phyloP scores from a whole-genome alignment of 108 stramenopile genomes.

The Asterionellopsis glacialis region DNA sequence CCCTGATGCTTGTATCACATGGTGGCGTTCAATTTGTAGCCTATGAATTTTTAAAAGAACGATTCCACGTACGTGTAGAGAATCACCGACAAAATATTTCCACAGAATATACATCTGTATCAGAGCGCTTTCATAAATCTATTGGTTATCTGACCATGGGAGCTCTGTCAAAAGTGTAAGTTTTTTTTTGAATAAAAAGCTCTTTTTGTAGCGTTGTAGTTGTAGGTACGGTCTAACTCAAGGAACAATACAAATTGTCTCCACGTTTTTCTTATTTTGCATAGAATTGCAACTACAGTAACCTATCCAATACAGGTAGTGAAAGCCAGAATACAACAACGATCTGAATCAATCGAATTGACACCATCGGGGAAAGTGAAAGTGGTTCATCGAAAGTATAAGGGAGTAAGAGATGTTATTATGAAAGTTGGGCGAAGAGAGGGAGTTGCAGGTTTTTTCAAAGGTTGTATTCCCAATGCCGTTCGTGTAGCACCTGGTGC shows the following conservation, averaged over 20 bases:
- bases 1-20: slow-evolving; percentile 91
- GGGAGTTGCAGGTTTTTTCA: slow-evolving; percentile 90
- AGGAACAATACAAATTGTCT: slow-evolving; percentile 1
- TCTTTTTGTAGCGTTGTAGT: too few species aligned
- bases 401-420: slow-evolving; percentile 59
- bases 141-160: slow-evolving; percentile 85
- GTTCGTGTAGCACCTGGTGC: slow-evolving; percentile 94
- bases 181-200: slow-evolving; percentile 6
- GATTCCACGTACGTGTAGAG: slow-evolving; percentile 45
- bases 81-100: slow-evolving; percentile 12
- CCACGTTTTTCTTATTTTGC: background rate
- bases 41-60: slow-evolving; percentile 91
- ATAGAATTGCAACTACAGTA: slow-evolving; percentile 71
- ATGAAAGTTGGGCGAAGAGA: slow-evolving; percentile 63
- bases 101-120: slow-evolving; percentile 14
- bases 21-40: slow-evolving; percentile 96
- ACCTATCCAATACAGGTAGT: slow-evolving; percentile 95
- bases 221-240: too few species aligned
- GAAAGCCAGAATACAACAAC: slow-evolving; percentile 95
- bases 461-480: slow-evolving; percentile 92
- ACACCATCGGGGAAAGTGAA: slow-evolving; percentile 60
- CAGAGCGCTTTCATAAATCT: slow-evolving; percentile 52
- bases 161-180: slow-evolving; percentile 78
- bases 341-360: slow-evolving; percentile 65
- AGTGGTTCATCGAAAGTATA: slow-evolving; percentile 63